These are phyloP conservation scores for Rossbeevera mucosa DNA, from an alignment of 768 basidiomycete species.

Conservation along the genomic window DNA sequence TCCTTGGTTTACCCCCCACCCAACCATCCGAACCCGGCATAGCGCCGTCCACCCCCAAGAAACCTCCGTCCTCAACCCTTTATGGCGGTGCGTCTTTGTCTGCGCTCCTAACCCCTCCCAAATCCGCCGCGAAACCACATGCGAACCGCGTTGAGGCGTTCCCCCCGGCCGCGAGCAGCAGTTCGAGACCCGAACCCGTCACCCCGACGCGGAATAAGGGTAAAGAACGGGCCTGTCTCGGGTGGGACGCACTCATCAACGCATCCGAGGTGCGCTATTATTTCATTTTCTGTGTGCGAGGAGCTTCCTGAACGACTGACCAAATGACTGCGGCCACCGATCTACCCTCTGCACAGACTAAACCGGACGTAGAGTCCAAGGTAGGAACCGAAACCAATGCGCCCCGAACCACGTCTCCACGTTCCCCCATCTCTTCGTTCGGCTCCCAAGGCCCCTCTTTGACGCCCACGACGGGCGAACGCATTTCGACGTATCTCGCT, in stretches of 20 bases:
- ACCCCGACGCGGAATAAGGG: conserved; percentile 26
- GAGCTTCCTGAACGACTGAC: conserved; percentile 4
- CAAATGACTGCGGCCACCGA: not conserved
- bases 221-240: conserved; percentile 13
- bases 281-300: not conserved
- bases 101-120: conserved; percentile 22
- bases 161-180: not conserved
- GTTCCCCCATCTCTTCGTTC: not conserved
- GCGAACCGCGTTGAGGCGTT: not conserved
- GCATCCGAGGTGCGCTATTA: conserved; percentile 8
- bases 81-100: not conserved
- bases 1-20: conserved; percentile 16
- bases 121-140: conserved; percentile 4
- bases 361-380: not conserved
- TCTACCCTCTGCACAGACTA: conserved; percentile 8
- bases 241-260: conserved; percentile 1
- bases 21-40: conserved; percentile 7
- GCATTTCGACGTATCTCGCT: conserved; percentile 14
- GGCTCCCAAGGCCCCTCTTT: not conserved
- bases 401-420: not conserved
- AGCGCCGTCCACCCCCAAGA: conserved; percentile 18
- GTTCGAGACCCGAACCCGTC: conserved; percentile 4
- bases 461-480: conserved; percentile 19
- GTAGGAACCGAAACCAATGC: not conserved
- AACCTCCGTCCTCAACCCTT: not conserved